Evolutionary conservation across 495 filamentous ascomycete genomes (phyloP), one percentile per base, ranked within the genome.

Genomic region (Penicillium lagena): DNA sequence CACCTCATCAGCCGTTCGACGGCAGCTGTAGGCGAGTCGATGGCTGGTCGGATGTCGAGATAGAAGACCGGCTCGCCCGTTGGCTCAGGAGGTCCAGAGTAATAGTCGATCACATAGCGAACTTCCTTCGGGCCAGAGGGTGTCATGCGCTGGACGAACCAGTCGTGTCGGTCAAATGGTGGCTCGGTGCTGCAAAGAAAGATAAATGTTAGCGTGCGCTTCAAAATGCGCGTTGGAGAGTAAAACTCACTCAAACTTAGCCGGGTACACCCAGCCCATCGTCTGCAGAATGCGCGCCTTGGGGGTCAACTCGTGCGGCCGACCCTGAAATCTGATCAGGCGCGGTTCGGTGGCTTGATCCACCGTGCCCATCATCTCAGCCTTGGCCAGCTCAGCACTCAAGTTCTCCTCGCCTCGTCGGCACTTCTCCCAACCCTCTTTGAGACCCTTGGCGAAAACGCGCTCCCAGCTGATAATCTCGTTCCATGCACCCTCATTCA

Each of bases 111-210:
- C 40, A 99, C 85, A 60, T 99, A 99, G 47, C 93, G 78, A 36
- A 95, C 74, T 72, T 96, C 88, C 59, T 80, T 82, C 50, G 66
- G 45, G 12, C 78, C 73, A 6, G 78, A 76, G n/a, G 80, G 66
- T 12, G 74, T 64, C 15, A 78, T 71, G 35, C 93, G 78, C 52
- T 83, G 75, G 22, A 98, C 85, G 57, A 82, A 97, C 93, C 93
- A 98, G 60, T 98, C 93, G 56, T 98, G 93, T 42, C 93, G 81
- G 66, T 98, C 93, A 56, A 98, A 98, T n/a, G 93, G 93, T 28
- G 89, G 86, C 15, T 85, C 82, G 9, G 81, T 78, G 10, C 82
- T 88, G 48, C 35, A 14, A n/a, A 17, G 40, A 12, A 4, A 22
- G 22, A 22, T 22, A 6, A 6, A 46, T 31, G 39, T 57, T 28